Conservation (phyloP, 2,329 filamentous ascomycete species). For the Pseudogymnoascus sp. region DNA sequence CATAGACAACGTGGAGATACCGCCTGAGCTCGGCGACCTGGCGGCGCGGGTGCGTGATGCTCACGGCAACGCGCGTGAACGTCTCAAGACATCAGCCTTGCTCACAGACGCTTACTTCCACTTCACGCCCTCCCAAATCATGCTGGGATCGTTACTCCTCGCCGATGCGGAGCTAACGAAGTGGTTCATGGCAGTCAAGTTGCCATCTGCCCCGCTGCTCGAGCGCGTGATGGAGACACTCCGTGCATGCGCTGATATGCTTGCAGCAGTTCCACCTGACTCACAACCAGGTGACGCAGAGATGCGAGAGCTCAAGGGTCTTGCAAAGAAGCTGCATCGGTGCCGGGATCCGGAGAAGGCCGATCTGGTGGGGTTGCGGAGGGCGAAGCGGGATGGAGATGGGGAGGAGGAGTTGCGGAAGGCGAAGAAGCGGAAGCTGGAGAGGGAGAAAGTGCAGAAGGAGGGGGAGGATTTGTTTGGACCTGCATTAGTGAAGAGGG, state of each 20-base stretch:
- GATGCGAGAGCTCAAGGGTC: constrained; percentile 43
- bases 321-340: constrained; percentile 62
- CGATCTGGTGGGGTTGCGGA: constrained; percentile 62
- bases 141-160: constrained; percentile 70
- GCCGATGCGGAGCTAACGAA: constrained; percentile 55
- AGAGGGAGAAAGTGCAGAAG: constrained; percentile 31
- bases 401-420: constrained; percentile 20
- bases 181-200: constrained; percentile 26
- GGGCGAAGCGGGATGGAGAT: constrained; percentile 47
- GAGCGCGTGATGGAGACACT: constrained; percentile 44
- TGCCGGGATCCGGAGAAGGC: constrained; percentile 68
- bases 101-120: constrained; percentile 96
- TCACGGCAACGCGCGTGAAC: constrained; percentile 62
- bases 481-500: constrained; percentile 18
- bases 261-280: constrained; percentile 44
- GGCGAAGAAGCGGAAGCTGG: constrained; percentile 34
- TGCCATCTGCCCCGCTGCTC: constrained; percentile 23
- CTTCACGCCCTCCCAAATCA: constrained; percentile 89
- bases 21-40: constrained; percentile 16
- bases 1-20: not conserved
- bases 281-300: constrained; percentile 22
- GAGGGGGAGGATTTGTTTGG: constrained; percentile 30
- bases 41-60: constrained; percentile 46
- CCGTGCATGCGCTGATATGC: constrained; percentile 43
- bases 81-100: constrained; percentile 71